Conservation (phyloP, 371 early-diverging fungal species). For the Gilbertella persicaria region DNA sequence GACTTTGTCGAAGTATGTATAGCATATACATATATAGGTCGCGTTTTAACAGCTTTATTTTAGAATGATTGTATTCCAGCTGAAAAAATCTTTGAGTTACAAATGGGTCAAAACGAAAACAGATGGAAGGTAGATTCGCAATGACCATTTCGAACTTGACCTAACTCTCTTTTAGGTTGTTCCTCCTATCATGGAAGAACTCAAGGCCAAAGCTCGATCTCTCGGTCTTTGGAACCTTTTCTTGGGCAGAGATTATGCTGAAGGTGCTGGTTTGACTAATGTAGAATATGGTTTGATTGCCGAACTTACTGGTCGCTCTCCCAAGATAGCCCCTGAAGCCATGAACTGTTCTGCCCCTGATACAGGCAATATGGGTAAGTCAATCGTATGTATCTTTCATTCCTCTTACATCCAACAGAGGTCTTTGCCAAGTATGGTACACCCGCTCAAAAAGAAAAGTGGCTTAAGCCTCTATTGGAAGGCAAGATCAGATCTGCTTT, state of each 20-base stretch:
- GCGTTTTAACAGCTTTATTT: background rate
- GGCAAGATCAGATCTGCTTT: constrained; percentile 95
- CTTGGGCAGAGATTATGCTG: constrained; percentile 72
- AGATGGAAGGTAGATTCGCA: constrained; percentile 73
- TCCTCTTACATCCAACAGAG: constrained; percentile 44
- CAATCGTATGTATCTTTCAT: background rate
- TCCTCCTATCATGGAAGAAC: constrained; percentile 84
- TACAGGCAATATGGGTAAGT: constrained; percentile 92
- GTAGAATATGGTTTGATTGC: constrained; percentile 92
- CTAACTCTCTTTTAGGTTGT: constrained; percentile 44
- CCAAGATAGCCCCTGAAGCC: constrained; percentile 82
- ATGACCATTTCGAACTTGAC: background rate
- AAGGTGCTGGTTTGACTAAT: constrained; percentile 90
- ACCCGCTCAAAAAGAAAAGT: constrained; percentile 79
- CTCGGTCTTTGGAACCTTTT: constrained; percentile 97
- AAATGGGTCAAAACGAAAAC: constrained; percentile 73
- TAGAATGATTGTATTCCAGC: constrained; percentile 96
- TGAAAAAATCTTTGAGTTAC: constrained; percentile 72
- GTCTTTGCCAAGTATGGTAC: constrained; percentile 95
- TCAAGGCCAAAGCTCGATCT: constrained; percentile 83
- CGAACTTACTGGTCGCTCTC: constrained; percentile 84
- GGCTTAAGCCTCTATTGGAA: constrained; percentile 84
- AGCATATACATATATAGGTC: background rate
- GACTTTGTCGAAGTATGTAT: constrained; percentile 81
- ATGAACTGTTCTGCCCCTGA: constrained; percentile 96